phyloP scores from a whole-genome alignment of 345 rosid genomes.

The Citrus reticulata region DNA sequence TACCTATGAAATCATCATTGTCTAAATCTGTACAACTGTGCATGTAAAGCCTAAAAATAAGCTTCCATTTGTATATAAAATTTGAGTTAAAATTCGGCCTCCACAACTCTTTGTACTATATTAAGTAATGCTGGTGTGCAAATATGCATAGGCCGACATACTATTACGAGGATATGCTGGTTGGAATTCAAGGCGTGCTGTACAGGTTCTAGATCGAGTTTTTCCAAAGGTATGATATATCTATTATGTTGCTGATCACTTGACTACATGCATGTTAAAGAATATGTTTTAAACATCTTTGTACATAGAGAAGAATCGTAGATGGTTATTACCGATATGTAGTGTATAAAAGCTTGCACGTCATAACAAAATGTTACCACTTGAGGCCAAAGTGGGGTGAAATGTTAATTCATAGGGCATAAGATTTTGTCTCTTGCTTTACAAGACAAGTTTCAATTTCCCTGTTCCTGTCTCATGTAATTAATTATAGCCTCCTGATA shows the following conservation, averaged over 20 bases:
- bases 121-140: not conserved
- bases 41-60: no score
- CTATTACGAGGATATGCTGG: conserved; percentile 77
- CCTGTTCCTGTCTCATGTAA: not conserved
- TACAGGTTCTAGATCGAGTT: conserved; percentile 60
- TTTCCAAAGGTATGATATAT: conserved; percentile 68
- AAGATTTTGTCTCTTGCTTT: not conserved
- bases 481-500: not conserved
- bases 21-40: no score
- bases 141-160: conserved; percentile 61
- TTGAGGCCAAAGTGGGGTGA: not conserved
- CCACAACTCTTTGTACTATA: no score
- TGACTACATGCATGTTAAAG: not conserved
- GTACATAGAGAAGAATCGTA: not conserved
- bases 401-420: not conserved
- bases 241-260: not conserved
- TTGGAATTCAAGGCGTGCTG: conserved; percentile 81
- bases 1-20: no score
- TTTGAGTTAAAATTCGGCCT: no score
- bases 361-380: not conserved
- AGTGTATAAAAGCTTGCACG: not conserved
- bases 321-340: not conserved
- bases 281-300: not conserved
- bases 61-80: no score
- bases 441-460: not conserved